These are phyloP conservation scores for Vickermania ingenoplastis DNA, from an alignment of 208 protist genomes.

Conservation along the genomic window DNA sequence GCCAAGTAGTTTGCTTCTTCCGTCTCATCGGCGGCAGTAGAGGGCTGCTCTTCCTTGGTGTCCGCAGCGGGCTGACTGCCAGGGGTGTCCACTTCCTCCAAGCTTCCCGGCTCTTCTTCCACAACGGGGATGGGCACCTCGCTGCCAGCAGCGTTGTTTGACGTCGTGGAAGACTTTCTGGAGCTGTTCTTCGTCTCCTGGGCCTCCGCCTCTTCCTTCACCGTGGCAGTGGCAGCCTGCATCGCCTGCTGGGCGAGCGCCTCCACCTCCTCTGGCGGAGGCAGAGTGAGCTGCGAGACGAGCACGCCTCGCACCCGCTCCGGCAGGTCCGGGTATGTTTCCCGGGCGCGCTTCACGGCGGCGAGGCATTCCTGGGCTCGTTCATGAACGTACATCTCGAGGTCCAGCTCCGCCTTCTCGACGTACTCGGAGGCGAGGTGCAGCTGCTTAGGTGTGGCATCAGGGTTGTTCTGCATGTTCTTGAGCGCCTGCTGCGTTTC, in stretches of 20 bases:
- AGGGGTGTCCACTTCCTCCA: no score
- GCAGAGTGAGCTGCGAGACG: constrained; percentile 26
- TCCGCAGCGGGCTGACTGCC: no score
- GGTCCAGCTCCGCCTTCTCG: constrained; percentile 11
- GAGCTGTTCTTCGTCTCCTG: background rate
- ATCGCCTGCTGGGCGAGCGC: no score
- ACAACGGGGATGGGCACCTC: background rate
- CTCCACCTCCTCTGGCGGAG: constrained; percentile 6
- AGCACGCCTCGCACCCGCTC: constrained; percentile 31
- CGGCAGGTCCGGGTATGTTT: constrained; percentile 6
- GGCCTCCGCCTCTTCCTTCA: background rate
- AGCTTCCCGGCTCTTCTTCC: no score
- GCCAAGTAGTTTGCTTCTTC: background rate
- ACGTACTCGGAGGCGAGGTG: constrained; percentile 4
- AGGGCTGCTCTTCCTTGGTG: background rate
- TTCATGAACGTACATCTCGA: constrained; percentile 13
- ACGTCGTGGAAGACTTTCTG: background rate
- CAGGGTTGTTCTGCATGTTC: background rate
- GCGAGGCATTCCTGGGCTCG: constrained; percentile 14
- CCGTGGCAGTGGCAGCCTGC: background rate
- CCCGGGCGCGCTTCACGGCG: constrained; percentile 3
- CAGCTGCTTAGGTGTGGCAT: background rate
- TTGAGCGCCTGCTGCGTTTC: constrained; percentile 15
- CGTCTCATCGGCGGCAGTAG: background rate
- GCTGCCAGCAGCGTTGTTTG: background rate